Evolutionary conservation across 2,329 filamentous ascomycete species (phyloP).

Genomic region (Colletotrichum aenigma): DNA sequence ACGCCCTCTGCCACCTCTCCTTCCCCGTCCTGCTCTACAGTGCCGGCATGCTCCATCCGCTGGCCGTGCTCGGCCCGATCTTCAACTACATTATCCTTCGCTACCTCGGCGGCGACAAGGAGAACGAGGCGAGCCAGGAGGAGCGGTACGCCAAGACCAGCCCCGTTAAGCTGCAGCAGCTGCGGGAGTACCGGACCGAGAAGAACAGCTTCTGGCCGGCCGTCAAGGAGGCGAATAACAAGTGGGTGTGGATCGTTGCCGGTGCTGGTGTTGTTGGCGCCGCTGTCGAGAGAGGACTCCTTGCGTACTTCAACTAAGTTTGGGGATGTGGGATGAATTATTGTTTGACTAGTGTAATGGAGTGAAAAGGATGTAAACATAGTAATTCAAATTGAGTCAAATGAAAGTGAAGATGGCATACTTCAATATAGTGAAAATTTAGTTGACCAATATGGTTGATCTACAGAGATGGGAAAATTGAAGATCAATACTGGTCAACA

Average conservation of each 20-base stretch:
- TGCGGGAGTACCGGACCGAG: slow-evolving; percentile 54
- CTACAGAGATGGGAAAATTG: rapidly evolving
- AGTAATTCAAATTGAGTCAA: not conserved
- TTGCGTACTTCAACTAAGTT: not conserved
- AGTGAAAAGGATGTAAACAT: not conserved
- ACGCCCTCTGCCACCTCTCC: slow-evolving; percentile 61
- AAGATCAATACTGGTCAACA: not conserved
- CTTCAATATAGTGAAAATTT: not conserved
- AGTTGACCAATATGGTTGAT: rapidly evolving
- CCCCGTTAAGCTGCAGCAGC: slow-evolving; percentile 55
- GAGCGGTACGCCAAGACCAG: slow-evolving; percentile 55
- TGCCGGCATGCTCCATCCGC: slow-evolving; percentile 56
- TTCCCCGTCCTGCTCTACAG: slow-evolving; percentile 63
- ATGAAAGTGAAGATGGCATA: rapidly evolving
- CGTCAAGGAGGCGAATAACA: slow-evolving; percentile 52
- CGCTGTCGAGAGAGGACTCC: slow-evolving; percentile 40
- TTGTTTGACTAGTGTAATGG: not conserved
- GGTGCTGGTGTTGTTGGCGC: slow-evolving; percentile 54
- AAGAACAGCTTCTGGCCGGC: slow-evolving; percentile 67
- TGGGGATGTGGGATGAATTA: not conserved
- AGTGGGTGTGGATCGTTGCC: slow-evolving; percentile 59
- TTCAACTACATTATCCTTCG: slow-evolving; percentile 65
- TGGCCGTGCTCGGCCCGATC: slow-evolving; percentile 58
- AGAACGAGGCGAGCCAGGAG: slow-evolving; percentile 57
- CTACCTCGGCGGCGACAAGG: slow-evolving; percentile 58